Conservation (phyloP, 192 early-diverging fungal species). For the Entrophospora sp. region DNA sequence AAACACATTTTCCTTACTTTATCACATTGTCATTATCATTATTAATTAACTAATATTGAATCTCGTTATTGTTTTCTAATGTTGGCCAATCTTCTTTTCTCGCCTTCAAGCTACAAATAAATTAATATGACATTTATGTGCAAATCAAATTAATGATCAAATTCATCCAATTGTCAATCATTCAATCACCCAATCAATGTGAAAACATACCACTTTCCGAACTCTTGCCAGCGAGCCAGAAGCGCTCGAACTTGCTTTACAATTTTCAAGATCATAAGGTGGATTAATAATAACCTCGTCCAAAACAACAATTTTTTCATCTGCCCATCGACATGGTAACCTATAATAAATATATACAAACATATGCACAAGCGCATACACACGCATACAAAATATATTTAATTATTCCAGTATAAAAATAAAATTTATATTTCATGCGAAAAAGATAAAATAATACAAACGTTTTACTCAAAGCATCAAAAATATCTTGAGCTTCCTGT, state of each 20-base stretch:
- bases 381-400: background rate
- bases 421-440: background rate
- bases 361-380: background rate
- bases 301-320: constrained; percentile 67
- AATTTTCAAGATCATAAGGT: constrained; percentile 63
- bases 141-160: no score
- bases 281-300: constrained; percentile 71
- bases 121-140: no score
- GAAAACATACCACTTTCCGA: constrained; percentile 62
- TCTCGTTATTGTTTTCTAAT: no score
- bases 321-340: constrained; percentile 70
- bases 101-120: no score
- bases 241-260: constrained; percentile 48
- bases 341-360: constrained; percentile 20
- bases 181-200: no score
- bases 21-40: no score
- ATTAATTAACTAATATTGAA: no score
- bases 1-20: no score
- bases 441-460: constrained; percentile 28
- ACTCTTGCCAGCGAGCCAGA: constrained; percentile 56
- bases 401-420: background rate
- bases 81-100: no score
- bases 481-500: constrained; percentile 64
- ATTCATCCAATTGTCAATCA: no score
- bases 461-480: constrained; percentile 74